Conservation (phyloP, 768 basidiomycete genomes). For the Termitomyces sp. region DNA sequence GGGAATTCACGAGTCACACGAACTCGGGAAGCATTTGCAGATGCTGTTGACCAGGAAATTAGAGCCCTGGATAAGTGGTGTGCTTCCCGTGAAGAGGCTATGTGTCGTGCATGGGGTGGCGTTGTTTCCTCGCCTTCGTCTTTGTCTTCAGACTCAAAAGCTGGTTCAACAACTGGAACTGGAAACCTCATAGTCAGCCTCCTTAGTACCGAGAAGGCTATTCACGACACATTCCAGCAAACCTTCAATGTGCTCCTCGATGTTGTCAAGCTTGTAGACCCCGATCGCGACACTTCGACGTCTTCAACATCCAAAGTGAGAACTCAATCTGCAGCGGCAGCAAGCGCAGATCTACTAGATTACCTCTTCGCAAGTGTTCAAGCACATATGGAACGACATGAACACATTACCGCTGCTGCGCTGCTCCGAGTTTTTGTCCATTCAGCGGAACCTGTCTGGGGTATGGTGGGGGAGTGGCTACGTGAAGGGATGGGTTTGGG, state of each 20-base stretch:
- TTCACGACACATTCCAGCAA: slow-evolving; percentile 52
- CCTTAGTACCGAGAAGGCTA: slow-evolving; percentile 54
- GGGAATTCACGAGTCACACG: slow-evolving; percentile 31
- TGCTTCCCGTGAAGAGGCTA: slow-evolving; percentile 58
- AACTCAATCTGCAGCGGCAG: slow-evolving; percentile 40
- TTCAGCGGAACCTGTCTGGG: slow-evolving; percentile 70
- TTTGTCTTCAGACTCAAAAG: neutral
- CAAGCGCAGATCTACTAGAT: slow-evolving; percentile 59
- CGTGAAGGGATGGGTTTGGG: slow-evolving; percentile 62
- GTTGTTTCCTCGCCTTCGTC: neutral
- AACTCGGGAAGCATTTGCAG: slow-evolving; percentile 80
- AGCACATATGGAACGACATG: slow-evolving; percentile 54
- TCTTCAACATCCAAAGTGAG: slow-evolving; percentile 13
- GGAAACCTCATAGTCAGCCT: slow-evolving; percentile 56
- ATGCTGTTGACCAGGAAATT: slow-evolving; percentile 62
- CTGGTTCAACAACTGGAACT: slow-evolving; percentile 24
- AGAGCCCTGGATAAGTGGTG: slow-evolving; percentile 65
- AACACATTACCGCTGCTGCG: slow-evolving; percentile 45
- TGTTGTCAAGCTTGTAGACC: slow-evolving; percentile 33
- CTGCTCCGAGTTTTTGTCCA: slow-evolving; percentile 59
- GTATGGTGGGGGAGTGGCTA: slow-evolving; percentile 68
- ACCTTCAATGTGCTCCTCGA: slow-evolving; percentile 53
- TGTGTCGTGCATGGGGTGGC: slow-evolving; percentile 56
- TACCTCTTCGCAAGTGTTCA: slow-evolving; percentile 53
- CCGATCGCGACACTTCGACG: slow-evolving; percentile 18